phyloP scores from a whole-genome alignment of 1,284 basidiomycete genomes.

The Meira miltonrushii region DNA sequence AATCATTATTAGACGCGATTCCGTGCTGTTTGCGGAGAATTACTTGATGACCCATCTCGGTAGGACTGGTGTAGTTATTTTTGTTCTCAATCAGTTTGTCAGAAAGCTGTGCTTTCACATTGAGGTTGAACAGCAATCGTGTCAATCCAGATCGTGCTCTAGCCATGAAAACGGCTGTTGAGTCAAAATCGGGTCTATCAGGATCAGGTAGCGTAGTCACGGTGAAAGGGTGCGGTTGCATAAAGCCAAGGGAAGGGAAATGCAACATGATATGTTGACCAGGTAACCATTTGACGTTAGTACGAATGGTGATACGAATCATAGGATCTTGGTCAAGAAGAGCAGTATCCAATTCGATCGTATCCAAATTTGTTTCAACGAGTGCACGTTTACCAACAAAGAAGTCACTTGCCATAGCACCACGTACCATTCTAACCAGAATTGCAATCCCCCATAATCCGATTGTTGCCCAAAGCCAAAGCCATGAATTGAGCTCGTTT shows the following conservation, averaged over 20 bases:
- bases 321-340: constrained; percentile 11
- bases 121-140: constrained; percentile 17
- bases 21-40: neutral
- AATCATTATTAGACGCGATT: neutral
- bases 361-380: constrained; percentile 14
- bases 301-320: constrained; percentile 30
- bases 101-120: neutral
- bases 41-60: neutral
- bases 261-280: constrained; percentile 45
- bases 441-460: constrained; percentile 30
- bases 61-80: neutral
- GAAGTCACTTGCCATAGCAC: constrained; percentile 6
- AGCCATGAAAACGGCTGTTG: constrained; percentile 27
- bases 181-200: constrained; percentile 20
- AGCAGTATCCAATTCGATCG: constrained; percentile 8
- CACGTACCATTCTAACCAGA: constrained; percentile 12
- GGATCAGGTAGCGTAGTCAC: constrained; percentile 34
- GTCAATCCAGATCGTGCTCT: constrained; percentile 28
- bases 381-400: constrained; percentile 2
- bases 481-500: constrained; percentile 16
- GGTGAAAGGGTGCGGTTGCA: constrained; percentile 44
- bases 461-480: constrained; percentile 29
- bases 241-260: constrained; percentile 30
- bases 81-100: neutral
- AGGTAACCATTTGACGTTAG: constrained; percentile 28